Conservation (phyloP, 768 basidiomycete genomes). For the Mycena galopus region DNA sequence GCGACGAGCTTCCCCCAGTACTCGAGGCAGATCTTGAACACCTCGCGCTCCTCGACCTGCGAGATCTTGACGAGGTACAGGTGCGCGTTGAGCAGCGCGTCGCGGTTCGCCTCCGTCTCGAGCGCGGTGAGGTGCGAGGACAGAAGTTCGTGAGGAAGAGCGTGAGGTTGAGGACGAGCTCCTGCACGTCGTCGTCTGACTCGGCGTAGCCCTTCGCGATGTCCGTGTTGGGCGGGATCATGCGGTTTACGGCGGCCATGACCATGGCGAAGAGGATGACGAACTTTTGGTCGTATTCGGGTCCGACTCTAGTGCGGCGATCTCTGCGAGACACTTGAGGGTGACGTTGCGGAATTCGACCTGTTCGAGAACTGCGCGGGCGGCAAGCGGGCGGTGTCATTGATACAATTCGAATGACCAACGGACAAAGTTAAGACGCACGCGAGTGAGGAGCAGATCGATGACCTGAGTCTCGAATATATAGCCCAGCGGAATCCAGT, state of each 20-base stretch:
- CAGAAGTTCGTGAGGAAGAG: constrained; percentile 97
- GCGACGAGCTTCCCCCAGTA: constrained; percentile 98
- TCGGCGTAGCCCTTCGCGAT: constrained; percentile 93
- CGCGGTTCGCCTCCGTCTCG: constrained; percentile 90
- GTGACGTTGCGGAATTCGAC: constrained; percentile 98
- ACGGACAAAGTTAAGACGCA: constrained; percentile 57
- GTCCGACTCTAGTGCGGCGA: constrained; percentile 94
- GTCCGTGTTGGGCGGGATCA: constrained; percentile 96
- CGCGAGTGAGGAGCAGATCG: constrained; percentile 90
- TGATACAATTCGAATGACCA: no score
- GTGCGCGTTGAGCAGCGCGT: constrained; percentile 95
- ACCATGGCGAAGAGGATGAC: constrained; percentile 98
- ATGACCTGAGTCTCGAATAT: constrained; percentile 99
- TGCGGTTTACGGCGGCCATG: constrained; percentile 96
- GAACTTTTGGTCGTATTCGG: constrained; percentile 98
- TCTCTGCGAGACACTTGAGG: constrained; percentile 96
- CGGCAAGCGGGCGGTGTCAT: no score
- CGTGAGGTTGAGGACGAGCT: constrained; percentile 96
- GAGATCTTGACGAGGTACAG: constrained; percentile 98
- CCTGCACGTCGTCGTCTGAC: constrained; percentile 93
- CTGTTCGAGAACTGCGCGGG: constrained; percentile 89
- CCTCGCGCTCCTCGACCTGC: constrained; percentile 97
- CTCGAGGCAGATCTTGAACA: constrained; percentile 99
- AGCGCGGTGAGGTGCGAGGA: constrained; percentile 94
- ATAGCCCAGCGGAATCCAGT: constrained; percentile 99